Evolutionary conservation across 371 early-diverging fungal species (phyloP).

Genomic region (Apophysomyces elegans): DNA sequence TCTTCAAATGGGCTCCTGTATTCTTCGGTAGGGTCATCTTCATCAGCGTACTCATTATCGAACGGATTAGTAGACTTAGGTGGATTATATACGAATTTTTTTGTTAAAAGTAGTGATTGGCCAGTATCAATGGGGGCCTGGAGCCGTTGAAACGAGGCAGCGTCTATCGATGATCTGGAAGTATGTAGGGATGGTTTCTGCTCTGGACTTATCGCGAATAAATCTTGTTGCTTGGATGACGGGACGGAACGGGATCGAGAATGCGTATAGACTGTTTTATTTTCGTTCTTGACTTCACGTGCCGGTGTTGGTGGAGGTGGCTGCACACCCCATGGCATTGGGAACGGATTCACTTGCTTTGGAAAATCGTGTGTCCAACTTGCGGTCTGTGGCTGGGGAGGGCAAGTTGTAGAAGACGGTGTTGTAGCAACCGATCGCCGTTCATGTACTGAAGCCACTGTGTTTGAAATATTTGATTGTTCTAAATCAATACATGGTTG

Average conservation of each 20-base stretch:
- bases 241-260: conserved; percentile 45
- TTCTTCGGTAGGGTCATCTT: conserved; percentile 10
- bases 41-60: conserved; percentile 19
- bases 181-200: conserved; percentile 29
- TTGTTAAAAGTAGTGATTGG: conserved; percentile 41
- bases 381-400: conserved; percentile 7
- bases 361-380: conserved; percentile 9
- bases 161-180: conserved; percentile 35
- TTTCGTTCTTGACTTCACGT: conserved; percentile 12
- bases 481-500: neutral
- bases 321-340: neutral
- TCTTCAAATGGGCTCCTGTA: conserved; percentile 19
- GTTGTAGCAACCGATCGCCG: neutral
- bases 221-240: conserved; percentile 11
- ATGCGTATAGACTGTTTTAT: conserved; percentile 31
- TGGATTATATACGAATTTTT: conserved; percentile 44
- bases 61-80: conserved; percentile 30
- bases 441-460: neutral
- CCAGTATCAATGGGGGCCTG: conserved; percentile 37
- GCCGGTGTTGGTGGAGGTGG: conserved; percentile 9
- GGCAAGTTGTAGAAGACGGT: neutral
- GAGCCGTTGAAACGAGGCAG: conserved; percentile 26
- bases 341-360: conserved; percentile 1
- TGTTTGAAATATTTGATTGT: neutral
- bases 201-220: conserved; percentile 18